These are phyloP conservation scores for Teunomyces funiuensis DNA, from an alignment of 805 yeast species.

Conservation along the genomic window DNA sequence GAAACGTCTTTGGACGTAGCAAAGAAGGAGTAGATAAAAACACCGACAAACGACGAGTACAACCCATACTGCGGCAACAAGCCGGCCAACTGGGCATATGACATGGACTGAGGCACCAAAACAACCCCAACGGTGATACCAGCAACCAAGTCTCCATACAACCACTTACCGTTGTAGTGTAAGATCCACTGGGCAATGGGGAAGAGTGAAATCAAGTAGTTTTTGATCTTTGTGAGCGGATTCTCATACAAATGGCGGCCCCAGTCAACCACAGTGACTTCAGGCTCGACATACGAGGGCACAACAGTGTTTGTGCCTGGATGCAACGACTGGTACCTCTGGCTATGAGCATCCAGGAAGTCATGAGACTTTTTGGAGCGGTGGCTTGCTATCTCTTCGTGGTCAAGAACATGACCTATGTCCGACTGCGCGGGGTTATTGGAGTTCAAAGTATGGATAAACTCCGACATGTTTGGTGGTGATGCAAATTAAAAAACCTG, in stretches of 20 bases:
- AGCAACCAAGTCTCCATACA: constrained; percentile 79
- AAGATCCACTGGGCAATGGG: constrained; percentile 85
- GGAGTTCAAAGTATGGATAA: constrained; percentile 11
- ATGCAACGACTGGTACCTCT: constrained; percentile 5
- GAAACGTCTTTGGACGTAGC: constrained; percentile 96
- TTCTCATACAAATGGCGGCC: constrained; percentile 25
- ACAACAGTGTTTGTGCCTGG: constrained; percentile 18
- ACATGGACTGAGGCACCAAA: constrained; percentile 93
- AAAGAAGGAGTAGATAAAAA: constrained; percentile 81
- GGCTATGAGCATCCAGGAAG: constrained; percentile 9
- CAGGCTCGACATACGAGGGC: constrained; percentile 38
- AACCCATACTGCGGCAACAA: constrained; percentile 82
- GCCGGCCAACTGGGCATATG: constrained; percentile 86
- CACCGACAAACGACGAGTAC: constrained; percentile 91
- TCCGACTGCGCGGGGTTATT: constrained; percentile 18
- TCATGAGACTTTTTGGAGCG: constrained; percentile 16
- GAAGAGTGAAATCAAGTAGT: constrained; percentile 64
- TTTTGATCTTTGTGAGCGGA: constrained; percentile 39
- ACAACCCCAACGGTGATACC: constrained; percentile 94
- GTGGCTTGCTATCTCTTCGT: constrained; percentile 11
- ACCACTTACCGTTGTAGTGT: constrained; percentile 80
- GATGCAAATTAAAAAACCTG: neutral
- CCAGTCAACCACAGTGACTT: constrained; percentile 36
- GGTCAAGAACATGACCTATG: constrained; percentile 22
- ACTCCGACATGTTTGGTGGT: constrained; percentile 11